Evolutionary conservation across 495 filamentous ascomycete species (phyloP).

Genomic region (Jackrogersella minutella): DNA sequence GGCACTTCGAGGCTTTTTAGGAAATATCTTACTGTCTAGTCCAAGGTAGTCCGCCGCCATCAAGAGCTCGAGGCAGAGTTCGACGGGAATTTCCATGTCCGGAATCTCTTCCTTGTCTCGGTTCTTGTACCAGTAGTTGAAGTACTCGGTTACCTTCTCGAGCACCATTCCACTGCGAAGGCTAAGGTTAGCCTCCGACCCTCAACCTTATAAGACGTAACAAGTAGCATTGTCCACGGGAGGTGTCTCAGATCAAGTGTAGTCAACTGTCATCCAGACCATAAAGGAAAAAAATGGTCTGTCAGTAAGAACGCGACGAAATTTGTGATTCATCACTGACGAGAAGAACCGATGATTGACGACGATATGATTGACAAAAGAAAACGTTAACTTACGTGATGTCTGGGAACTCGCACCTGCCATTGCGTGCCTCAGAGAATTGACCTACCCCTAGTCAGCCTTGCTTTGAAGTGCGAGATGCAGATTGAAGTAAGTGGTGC

Average conservation of each 20-base stretch:
- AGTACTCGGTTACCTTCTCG: conserved; percentile 91
- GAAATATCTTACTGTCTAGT: conserved; percentile 47
- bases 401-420: conserved; percentile 71
- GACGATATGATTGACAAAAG: background rate
- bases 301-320: conserved; percentile 54
- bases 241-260: conserved; percentile 68
- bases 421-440: conserved; percentile 73
- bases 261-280: conserved; percentile 59
- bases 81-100: conserved; percentile 85
- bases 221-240: too few species aligned
- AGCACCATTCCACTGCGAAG: conserved; percentile 74
- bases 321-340: conserved; percentile 52
- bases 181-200: conserved; percentile 13
- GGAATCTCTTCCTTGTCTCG: conserved; percentile 77
- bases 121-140: conserved; percentile 87
- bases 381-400: conserved; percentile 67
- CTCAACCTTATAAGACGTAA: background rate
- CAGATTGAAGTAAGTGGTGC: conserved; percentile 32
- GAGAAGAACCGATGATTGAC: background rate
- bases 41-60: conserved; percentile 79
- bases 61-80: conserved; percentile 80
- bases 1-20: background rate
- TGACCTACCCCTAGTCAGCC: conserved; percentile 58
- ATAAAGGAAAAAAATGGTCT: conserved; percentile 45
- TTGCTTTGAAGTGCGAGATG: background rate